Percentiles rank a stretch among this genome's conserved stretches.
phyloP scores from a whole-genome alignment of 768 basidiomycete genomes.

The Lentinula detonsa region DNA sequence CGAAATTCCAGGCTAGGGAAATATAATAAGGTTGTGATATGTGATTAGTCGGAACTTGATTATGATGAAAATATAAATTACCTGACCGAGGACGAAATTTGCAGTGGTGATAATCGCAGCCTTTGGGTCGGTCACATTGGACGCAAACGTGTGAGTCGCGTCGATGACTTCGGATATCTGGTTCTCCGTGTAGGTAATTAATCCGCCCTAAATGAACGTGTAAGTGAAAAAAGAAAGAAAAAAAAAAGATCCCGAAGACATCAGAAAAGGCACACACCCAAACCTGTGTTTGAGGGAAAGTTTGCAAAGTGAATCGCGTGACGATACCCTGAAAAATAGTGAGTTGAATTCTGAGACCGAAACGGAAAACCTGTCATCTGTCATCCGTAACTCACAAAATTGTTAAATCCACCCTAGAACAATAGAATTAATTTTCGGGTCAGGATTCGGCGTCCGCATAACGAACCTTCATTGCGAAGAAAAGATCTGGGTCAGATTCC shows the following conservation, averaged over 20 bases:
- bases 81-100: slow-evolving; percentile 27
- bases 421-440: background rate
- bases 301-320: slow-evolving; percentile 48
- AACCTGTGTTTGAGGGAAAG: slow-evolving; percentile 48
- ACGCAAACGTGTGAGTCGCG: slow-evolving; percentile 35
- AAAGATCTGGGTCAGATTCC: slow-evolving; percentile 28
- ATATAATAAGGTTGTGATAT: no score
- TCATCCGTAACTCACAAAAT: slow-evolving; percentile 32
- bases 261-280: slow-evolving; percentile 44
- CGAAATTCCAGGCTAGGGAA: slow-evolving; percentile 11
- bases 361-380: background rate
- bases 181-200: slow-evolving; percentile 23
- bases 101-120: slow-evolving; percentile 44
- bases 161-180: slow-evolving; percentile 16
- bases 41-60: no score
- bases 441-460: background rate
- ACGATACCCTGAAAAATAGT: slow-evolving; percentile 42
- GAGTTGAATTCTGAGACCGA: slow-evolving; percentile 5
- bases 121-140: slow-evolving; percentile 42
- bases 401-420: slow-evolving; percentile 50
- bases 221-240: background rate
- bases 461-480: slow-evolving; percentile 38
- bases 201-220: slow-evolving; percentile 37
- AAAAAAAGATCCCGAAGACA: background rate
- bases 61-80: slow-evolving; percentile 14